Percentiles rank a stretch among this genome's conserved stretches.
Evolutionary conservation across 345 rosid genomes (phyloP).

Genomic region (Hirschfeldia incana): DNA sequence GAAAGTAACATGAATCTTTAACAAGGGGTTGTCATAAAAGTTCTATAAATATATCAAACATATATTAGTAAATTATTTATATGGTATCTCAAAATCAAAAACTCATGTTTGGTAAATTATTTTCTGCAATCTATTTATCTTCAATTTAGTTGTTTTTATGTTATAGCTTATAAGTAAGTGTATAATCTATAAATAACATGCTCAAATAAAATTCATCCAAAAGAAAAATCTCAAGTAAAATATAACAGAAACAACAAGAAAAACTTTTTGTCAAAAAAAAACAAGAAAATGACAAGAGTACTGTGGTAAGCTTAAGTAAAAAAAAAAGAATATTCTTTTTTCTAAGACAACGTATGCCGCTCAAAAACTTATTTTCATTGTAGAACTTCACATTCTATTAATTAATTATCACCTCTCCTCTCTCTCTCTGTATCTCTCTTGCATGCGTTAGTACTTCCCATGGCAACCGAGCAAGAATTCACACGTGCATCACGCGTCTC

Average conservation of each 20-base stretch:
- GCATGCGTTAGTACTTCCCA: slow-evolving; percentile 27
- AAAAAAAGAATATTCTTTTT: neutral
- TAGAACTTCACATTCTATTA: neutral
- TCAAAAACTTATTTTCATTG: slow-evolving; percentile 18
- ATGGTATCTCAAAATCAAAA: neutral
- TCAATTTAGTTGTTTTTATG: neutral
- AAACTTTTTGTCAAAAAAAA: too few relatives aligned
- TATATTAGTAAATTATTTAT: neutral
- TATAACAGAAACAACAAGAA: neutral
- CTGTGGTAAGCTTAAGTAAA: neutral
- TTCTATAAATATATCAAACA: neutral
- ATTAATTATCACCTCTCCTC: neutral
- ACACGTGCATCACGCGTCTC: slow-evolving; percentile 37
- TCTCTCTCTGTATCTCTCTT: too few relatives aligned
- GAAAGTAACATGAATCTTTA: neutral
- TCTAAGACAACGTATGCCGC: slow-evolving; percentile 13
- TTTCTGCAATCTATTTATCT: neutral
- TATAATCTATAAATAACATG: neutral
- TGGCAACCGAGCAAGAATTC: slow-evolving; percentile 44
- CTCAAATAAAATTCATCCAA: neutral
- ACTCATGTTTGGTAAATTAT: neutral
- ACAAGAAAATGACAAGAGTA: neutral
- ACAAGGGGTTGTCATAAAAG: neutral
- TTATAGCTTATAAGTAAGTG: neutral
- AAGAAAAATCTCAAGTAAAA: too few relatives aligned